Evolutionary conservation across 441 rosid species (phyloP).

Genomic region (Pelargonium australe): DNA sequence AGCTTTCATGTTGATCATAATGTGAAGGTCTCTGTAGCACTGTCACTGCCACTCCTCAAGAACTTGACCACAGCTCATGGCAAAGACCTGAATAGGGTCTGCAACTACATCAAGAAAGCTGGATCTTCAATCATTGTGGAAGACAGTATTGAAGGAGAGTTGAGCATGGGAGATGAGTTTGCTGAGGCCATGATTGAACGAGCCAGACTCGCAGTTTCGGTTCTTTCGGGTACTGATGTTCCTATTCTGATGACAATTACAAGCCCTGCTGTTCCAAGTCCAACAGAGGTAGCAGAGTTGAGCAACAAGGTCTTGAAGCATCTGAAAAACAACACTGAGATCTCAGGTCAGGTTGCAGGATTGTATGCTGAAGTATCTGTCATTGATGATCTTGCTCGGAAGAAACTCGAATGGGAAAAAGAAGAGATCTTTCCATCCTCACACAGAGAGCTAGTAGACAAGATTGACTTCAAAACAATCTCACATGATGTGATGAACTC

Average conservation of each 20-base stretch:
- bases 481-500: conserved; percentile 37
- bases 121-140: conserved; percentile 30
- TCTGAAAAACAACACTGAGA: conserved; percentile 14
- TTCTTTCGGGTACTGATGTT: conserved; percentile 24
- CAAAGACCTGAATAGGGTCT: conserved; percentile 22
- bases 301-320: conserved; percentile 20
- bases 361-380: conserved; percentile 27
- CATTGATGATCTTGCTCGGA: conserved; percentile 17
- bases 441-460: conserved; percentile 30
- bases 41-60: conserved; percentile 36
- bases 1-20: conserved; percentile 1
- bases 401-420: conserved; percentile 12
- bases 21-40: conserved; percentile 33
- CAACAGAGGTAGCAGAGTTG: conserved; percentile 27
- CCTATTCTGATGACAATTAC: conserved; percentile 23
- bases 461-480: no score
- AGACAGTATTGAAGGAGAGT: conserved; percentile 18
- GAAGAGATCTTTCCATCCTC: conserved; percentile 23
- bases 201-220: conserved; percentile 22
- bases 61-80: conserved; percentile 23
- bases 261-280: conserved; percentile 20
- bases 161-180: conserved; percentile 24
- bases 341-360: conserved; percentile 21
- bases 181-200: conserved; percentile 23
- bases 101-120: conserved; percentile 27